Conservation (phyloP, 1,139 yeast species). For the Candida sanyaensis region DNA sequence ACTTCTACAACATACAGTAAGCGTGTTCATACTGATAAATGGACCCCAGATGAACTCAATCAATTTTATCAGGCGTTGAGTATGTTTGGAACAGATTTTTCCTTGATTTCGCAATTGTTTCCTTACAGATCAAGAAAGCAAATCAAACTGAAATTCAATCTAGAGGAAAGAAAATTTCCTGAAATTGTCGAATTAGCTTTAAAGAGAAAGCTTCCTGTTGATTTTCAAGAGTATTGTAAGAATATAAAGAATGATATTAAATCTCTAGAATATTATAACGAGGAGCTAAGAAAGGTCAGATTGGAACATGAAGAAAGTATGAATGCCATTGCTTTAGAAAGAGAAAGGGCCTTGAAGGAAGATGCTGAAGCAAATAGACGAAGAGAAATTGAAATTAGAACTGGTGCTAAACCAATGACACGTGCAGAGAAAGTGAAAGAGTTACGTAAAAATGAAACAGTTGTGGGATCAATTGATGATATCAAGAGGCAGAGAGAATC, state of each 20-base stretch:
- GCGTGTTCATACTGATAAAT: slow-evolving; percentile 70
- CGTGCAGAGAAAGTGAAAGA: slow-evolving; percentile 55
- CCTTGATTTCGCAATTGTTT: slow-evolving; percentile 81
- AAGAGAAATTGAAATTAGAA: slow-evolving; percentile 44
- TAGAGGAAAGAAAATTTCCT: slow-evolving; percentile 81
- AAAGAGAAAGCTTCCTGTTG: slow-evolving; percentile 63
- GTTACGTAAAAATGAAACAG: slow-evolving; percentile 66
- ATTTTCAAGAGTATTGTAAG: slow-evolving; percentile 56
- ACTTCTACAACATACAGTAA: slow-evolving; percentile 79
- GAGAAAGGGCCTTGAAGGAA: slow-evolving; percentile 55
- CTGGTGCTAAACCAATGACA: slow-evolving; percentile 45
- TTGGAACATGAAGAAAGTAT: slow-evolving; percentile 54
- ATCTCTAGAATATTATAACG: slow-evolving; percentile 51
- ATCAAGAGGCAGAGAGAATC: slow-evolving; percentile 19
- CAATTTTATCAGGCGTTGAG: slow-evolving; percentile 78
- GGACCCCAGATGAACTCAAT: slow-evolving; percentile 77
- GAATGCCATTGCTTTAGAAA: slow-evolving; percentile 50
- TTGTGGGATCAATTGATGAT: slow-evolving; percentile 64
- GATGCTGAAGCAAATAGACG: slow-evolving; percentile 50
- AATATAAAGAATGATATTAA: slow-evolving; percentile 34
- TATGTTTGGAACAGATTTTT: slow-evolving; percentile 95
- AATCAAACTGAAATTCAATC: slow-evolving; percentile 78
- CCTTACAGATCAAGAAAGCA: slow-evolving; percentile 88
- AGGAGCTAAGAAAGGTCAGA: slow-evolving; percentile 48
- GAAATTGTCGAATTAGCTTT: slow-evolving; percentile 77